These are phyloP conservation scores for Skeletonema grethae DNA, from an alignment of 108 stramenopile genomes.

Conservation along the genomic window DNA sequence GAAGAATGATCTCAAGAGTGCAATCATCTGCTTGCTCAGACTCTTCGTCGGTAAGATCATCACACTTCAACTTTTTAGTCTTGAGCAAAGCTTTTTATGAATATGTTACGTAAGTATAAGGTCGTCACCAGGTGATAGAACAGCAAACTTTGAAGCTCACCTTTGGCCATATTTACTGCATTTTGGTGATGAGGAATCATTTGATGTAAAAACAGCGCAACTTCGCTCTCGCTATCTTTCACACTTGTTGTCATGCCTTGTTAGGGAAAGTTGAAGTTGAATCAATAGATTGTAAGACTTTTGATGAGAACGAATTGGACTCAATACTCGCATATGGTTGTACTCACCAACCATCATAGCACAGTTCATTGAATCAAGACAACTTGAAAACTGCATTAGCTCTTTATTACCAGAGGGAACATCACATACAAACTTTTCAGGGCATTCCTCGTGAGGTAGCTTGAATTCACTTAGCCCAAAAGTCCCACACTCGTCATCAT, in stretches of 20 bases:
- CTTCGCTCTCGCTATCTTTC: slow-evolving; percentile 6
- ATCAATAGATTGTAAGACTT: neutral
- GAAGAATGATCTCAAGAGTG: slow-evolving; percentile 56
- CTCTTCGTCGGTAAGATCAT: slow-evolving; percentile 52
- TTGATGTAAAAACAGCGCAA: slow-evolving; percentile 76
- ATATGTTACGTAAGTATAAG: neutral
- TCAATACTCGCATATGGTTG: neutral
- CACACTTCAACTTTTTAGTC: slow-evolving; percentile 43
- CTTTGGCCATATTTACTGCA: slow-evolving; percentile 93
- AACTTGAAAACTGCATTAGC: slow-evolving; percentile 43
- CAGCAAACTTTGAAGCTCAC: neutral
- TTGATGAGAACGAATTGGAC: neutral
- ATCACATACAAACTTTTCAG: slow-evolving; percentile 57
- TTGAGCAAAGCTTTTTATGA: slow-evolving; percentile 49
- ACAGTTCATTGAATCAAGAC: slow-evolving; percentile 77
- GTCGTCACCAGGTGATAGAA: neutral
- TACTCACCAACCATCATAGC: slow-evolving; percentile 56
- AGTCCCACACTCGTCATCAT: slow-evolving; percentile 78
- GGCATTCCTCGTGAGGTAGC: slow-evolving; percentile 59
- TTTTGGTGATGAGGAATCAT: slow-evolving; percentile 95
- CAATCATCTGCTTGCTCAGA: slow-evolving; percentile 45
- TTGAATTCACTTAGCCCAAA: slow-evolving; percentile 53
- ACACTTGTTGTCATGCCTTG: slow-evolving; percentile 56
- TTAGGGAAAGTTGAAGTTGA: neutral
- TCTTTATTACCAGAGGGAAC: neutral